Base-by-base conservation (phyloP, 1,284 basidiomycete genomes). In the Veloporphyrellus conicus region DNA sequence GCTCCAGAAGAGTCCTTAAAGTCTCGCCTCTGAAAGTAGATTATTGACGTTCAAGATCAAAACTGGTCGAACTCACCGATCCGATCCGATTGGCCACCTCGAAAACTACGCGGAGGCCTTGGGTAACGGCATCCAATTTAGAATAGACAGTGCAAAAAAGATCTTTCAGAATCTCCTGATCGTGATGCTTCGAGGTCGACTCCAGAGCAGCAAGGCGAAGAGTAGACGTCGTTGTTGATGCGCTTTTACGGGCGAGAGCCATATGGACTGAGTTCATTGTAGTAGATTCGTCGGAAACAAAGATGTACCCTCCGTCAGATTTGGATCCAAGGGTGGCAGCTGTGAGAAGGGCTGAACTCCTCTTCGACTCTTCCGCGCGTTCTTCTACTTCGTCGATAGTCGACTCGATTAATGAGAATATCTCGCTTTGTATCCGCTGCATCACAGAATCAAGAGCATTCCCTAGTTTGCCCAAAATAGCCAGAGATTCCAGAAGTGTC, bases 61-160 rank as follows among this genome's bases (percentile, higher is more conserved):
- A 18, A 45, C 19, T 25, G 43, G 18, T 28, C 14, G 74, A 84
- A 56, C 67, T 54, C 60, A 94, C 92, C 52, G 87, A 87, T 56
- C 88, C 87, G 51, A 96, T 91, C 51, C 91, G 81, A 59, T 83
- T 87, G 1, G 90, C 78, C 2, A 99, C 90, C 66, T 99, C 96
- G 61, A 89, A 93, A 1, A 96, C 79, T 3, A 97, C 88, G 40
- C 94, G 76, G 56, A 98, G 76, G 9, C 93, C 91, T 67, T 99
- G 94, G 29, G 90, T 78, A n/a, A 98, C 89, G 18, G 96, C 96
- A 60, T 94, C 87, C 44, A 99, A 68, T 68, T 99, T 99, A 6
- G 93, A 96, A 65, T 93, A 99, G 15, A 97, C 68, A 4, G 96
- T 98, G 94, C 95, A 99, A 68, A 99, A 98, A 31, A 99, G 75